These are phyloP conservation scores for Cucumis melo DNA, from an alignment of 306 rosid genomes.

Conservation along the genomic window DNA sequence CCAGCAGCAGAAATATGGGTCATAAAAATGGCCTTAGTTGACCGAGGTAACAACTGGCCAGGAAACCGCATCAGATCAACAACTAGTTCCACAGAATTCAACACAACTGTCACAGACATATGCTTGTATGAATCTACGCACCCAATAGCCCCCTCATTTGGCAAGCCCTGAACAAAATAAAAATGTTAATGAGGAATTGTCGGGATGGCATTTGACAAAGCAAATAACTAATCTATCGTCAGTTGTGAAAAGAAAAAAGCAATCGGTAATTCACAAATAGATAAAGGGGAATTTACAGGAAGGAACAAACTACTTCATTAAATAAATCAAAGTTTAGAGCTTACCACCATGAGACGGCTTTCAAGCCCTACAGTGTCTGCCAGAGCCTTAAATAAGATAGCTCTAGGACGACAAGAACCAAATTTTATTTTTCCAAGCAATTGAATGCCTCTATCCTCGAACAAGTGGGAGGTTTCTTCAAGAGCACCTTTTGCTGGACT, in stretches of 20 bases:
- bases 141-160: slow-evolving; percentile 64
- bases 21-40: slow-evolving; percentile 84
- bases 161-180: slow-evolving; percentile 59
- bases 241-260: neutral
- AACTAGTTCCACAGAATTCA: slow-evolving; percentile 79
- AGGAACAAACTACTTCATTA: slow-evolving; percentile 5
- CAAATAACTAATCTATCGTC: neutral
- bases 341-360: slow-evolving; percentile 88
- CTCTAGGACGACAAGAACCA: slow-evolving; percentile 93
- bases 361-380: slow-evolving; percentile 98
- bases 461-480: slow-evolving; percentile 70
- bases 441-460: slow-evolving; percentile 80
- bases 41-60: slow-evolving; percentile 66
- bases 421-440: slow-evolving; percentile 85
- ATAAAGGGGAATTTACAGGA: neutral
- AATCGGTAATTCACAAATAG: neutral
- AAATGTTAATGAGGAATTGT: slow-evolving; percentile 5
- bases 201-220: neutral
- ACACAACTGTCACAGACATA: slow-evolving; percentile 67
- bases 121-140: slow-evolving; percentile 78
- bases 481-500: slow-evolving; percentile 86
- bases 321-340: slow-evolving; percentile 16
- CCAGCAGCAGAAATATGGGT: slow-evolving; percentile 89
- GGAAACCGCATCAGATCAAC: slow-evolving; percentile 97
- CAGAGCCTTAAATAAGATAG: slow-evolving; percentile 82